A percentile compares a stretch with the other conserved stretches of the same genome.
These are phyloP conservation scores for Termitomyces sp. DNA, from an alignment of 768 basidiomycete species.

Conservation along the genomic window DNA sequence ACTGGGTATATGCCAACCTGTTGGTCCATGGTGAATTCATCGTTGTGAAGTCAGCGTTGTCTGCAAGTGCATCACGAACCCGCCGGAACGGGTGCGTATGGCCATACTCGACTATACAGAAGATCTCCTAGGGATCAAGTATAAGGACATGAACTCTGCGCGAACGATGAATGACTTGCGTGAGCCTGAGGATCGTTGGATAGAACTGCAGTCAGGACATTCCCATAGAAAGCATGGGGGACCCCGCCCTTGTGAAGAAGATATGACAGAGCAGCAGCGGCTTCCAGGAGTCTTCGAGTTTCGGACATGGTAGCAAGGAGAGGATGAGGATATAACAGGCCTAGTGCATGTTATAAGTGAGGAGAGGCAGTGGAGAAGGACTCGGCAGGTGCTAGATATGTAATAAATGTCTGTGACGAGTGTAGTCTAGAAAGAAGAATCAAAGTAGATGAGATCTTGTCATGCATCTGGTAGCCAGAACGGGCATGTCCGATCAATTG, in stretches of 20 bases:
- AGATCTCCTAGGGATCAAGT: constrained; percentile 57
- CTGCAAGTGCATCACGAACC: constrained; percentile 69
- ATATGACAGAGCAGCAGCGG: constrained; percentile 68
- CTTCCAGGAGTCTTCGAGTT: constrained; percentile 69
- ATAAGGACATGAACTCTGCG: constrained; percentile 8
- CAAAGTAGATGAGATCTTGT: constrained; percentile 39
- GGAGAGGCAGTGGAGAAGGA: constrained; percentile 34
- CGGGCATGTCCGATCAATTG: constrained; percentile 45
- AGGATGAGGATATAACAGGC: constrained; percentile 29
- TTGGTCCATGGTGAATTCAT: constrained; percentile 85
- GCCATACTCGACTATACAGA: constrained; percentile 79
- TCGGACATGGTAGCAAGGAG: constrained; percentile 50
- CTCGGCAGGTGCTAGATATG: constrained; percentile 37
- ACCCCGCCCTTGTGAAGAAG: constrained; percentile 51
- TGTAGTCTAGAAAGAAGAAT: constrained; percentile 39
- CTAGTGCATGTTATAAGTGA: constrained; percentile 49
- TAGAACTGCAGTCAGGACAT: constrained; percentile 63
- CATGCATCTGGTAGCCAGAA: constrained; percentile 26
- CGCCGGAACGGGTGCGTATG: constrained; percentile 70
- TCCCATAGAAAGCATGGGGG: constrained; percentile 81
- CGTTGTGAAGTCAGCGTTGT: constrained; percentile 57
- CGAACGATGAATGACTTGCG: constrained; percentile 33
- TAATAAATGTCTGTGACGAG: constrained; percentile 43
- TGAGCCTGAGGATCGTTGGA: constrained; percentile 62
- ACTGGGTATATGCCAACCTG: constrained; percentile 39